Base-by-base conservation (phyloP, 2,329 filamentous ascomycete species). In the Sphaerostilbella broomeana region DNA sequence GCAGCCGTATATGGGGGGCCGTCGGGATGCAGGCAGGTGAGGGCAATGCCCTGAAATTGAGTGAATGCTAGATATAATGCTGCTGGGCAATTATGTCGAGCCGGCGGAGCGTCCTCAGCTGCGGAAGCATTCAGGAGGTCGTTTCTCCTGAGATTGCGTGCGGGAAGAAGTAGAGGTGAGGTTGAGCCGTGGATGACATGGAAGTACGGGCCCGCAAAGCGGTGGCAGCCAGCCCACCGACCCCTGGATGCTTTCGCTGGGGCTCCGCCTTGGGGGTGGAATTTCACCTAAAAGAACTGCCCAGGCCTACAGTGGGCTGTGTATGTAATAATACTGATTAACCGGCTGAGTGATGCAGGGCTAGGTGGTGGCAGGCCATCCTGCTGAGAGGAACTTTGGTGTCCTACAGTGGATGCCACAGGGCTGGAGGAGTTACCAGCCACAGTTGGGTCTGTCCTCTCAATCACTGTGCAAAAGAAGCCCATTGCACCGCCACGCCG, bases 201-300 rank as follows among this genome's bases (percentile, higher is more conserved):
- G 22, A 13, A 29, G 18, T 30, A 30, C 22, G 37, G 34, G 34
- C 28, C 37, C 37, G 37, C 19, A 39, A 27, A 27, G 35, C 35
- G n/a, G 18, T 24, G 31, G 20, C 18, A 35, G 26, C 26, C 22
- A 13, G 21, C 35, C 30, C 25, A 25, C 22, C 7, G 22, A 12
- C 7, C 22, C 22, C 12, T 7, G 22, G 22, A 12, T 7, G 22
- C 7, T 18, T 18, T 20, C 22, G 30, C 30, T 13, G 22, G 12
- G 22, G 37, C 29, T 39, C 37, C 37, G 37, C 37, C 21, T 31
- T 24, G 37, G 37, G 37, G 34, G 28, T 33, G 37, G 37, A 39
- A 39, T 39, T 30, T n/a, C n/a, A n/a, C n/a, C n/a, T n/a, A n/a
- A n/a, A n/a, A n/a, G n/a, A n/a, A n/a, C n/a, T 20, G 24, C 34